A percentile compares a stretch with the other conserved stretches of the same genome.
These are phyloP conservation scores for Neurospora hispaniola DNA, from an alignment of 495 filamentous ascomycete species.

Conservation along the genomic window DNA sequence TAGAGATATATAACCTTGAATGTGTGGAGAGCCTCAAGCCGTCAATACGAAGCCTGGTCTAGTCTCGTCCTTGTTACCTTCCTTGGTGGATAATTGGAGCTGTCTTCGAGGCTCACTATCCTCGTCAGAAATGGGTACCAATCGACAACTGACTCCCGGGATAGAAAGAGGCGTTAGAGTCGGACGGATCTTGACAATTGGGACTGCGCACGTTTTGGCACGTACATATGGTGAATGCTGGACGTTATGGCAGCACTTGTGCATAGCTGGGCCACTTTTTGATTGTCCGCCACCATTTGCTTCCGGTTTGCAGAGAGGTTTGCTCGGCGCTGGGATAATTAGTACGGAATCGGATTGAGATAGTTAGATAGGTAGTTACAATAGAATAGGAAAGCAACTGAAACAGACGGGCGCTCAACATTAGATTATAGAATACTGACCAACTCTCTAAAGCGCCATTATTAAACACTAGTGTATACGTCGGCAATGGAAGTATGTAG, in stretches of 20 bases:
- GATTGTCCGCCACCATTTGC: neutral
- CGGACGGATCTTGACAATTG: neutral
- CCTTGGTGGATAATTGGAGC: neutral
- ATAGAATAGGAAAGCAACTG: neutral
- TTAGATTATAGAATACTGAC: neutral
- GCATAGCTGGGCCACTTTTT: neutral
- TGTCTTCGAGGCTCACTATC: neutral
- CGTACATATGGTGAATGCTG: neutral
- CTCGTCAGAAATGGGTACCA: neutral
- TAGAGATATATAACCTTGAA: neutral
- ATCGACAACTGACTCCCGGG: neutral
- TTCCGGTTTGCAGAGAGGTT: neutral
- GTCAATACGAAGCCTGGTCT: neutral
- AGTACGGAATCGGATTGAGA: neutral
- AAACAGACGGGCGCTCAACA: neutral
- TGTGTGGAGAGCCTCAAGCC: neutral
- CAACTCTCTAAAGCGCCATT: neutral
- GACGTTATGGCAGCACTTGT: neutral
- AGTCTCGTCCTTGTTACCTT: neutral
- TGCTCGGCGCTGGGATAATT: neutral
- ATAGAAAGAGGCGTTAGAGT: neutral
- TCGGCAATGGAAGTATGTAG: neutral
- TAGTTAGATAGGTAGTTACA: neutral
- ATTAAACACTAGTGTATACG: neutral
- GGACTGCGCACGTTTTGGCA: neutral